These are phyloP conservation scores for Spathaspora passalidarum DNA, from an alignment of 805 yeast genomes.

Conservation along the genomic window DNA sequence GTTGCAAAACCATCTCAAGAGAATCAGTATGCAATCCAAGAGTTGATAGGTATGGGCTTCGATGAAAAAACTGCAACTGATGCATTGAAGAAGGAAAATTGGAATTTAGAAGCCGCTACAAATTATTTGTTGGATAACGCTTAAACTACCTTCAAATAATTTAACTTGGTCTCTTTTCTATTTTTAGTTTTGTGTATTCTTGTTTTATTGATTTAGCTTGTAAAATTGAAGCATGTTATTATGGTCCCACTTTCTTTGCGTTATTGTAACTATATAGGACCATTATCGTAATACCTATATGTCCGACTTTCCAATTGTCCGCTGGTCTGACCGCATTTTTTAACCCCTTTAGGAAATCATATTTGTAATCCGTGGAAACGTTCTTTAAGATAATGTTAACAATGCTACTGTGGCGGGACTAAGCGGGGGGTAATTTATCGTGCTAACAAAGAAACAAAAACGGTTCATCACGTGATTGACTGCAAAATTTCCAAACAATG, in stretches of 20 bases:
- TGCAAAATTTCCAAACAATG: not conserved
- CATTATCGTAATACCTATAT: too few species aligned
- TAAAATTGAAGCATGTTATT: too few species aligned
- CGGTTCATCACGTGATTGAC: not conserved
- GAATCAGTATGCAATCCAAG: slow-evolving; percentile 62
- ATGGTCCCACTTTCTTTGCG: too few species aligned
- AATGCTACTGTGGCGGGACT: not conserved
- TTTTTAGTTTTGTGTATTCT: not conserved
- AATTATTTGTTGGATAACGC: slow-evolving; percentile 77
- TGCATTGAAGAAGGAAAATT: slow-evolving; percentile 66
- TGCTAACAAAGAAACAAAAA: not conserved
- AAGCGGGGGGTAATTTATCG: not conserved
- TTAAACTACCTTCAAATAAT: too few species aligned
- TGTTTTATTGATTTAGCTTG: not conserved
- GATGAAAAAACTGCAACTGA: slow-evolving; percentile 57
- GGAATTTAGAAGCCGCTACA: slow-evolving; percentile 86
- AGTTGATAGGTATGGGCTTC: slow-evolving; percentile 89
- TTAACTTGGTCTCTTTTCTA: not conserved
- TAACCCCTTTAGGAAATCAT: too few species aligned
- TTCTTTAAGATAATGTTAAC: too few species aligned
- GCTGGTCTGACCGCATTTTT: too few species aligned
- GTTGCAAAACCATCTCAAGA: not conserved
- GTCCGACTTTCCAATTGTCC: too few species aligned
- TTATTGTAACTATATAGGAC: too few species aligned
- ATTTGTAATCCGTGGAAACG: too few species aligned